Conservation (phyloP, 2,329 filamentous ascomycete species). For the Pezicula carpinea region DNA sequence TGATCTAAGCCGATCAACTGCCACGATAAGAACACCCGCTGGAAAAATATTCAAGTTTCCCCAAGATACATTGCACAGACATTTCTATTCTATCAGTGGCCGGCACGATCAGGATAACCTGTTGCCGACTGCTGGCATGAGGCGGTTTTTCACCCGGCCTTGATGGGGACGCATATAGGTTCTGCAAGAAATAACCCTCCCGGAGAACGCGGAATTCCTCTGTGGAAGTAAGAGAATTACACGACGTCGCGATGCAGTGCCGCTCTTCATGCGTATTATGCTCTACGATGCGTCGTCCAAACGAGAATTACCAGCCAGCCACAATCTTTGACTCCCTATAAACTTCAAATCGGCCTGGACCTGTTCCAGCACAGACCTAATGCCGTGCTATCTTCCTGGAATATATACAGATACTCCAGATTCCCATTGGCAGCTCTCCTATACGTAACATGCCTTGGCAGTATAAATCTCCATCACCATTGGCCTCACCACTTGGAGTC, state of each 20-base stretch:
- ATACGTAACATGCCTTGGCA: slow-evolving; percentile 2
- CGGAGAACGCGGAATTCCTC: slow-evolving; percentile 10
- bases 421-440: slow-evolving; percentile 9
- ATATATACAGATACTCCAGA: slow-evolving; percentile 7
- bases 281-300: slow-evolving; percentile 5
- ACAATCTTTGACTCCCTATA: slow-evolving; percentile 7
- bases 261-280: slow-evolving; percentile 9
- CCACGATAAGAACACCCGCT: slow-evolving; percentile 3
- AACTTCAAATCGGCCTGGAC: slow-evolving; percentile 1
- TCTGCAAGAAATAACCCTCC: slow-evolving; percentile 13
- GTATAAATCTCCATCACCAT: slow-evolving; percentile 2
- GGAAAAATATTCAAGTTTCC: slow-evolving; percentile 6
- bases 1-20: slow-evolving; percentile 2
- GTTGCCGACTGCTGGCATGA: slow-evolving; percentile 10
- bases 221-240: slow-evolving; percentile 12
- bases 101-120: slow-evolving; percentile 7
- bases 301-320: slow-evolving; percentile 2
- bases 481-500: slow-evolving; percentile 4
- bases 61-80: slow-evolving; percentile 4
- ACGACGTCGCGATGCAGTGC: slow-evolving; percentile 9
- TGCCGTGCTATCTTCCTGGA: slow-evolving; percentile 6
- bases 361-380: slow-evolving; percentile 3
- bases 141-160: slow-evolving; percentile 6
- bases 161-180: slow-evolving; percentile 13
- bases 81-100: slow-evolving; percentile 14